These are phyloP conservation scores for Pyrenophora graminea DNA, from an alignment of 2,329 filamentous ascomycete species.

Conservation along the genomic window DNA sequence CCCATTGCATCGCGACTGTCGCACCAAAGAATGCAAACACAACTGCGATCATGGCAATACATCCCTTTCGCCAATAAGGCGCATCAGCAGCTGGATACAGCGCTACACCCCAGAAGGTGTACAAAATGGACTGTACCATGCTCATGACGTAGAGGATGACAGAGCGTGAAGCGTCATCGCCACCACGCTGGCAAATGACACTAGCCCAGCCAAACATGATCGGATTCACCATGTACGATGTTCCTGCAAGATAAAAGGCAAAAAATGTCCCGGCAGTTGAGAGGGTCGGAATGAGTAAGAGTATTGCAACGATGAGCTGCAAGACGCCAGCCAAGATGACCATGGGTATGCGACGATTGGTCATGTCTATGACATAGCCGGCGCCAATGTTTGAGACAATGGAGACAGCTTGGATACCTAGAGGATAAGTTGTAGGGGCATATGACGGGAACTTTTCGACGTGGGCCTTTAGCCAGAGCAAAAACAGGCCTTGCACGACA, in stretches of 20 bases:
- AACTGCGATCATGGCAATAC: constrained; percentile 44
- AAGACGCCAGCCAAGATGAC: constrained; percentile 39
- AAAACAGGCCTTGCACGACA: constrained; percentile 31
- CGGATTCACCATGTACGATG: constrained; percentile 49
- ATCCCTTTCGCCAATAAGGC: constrained; percentile 50
- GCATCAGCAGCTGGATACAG: constrained; percentile 51
- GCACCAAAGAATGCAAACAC: constrained; percentile 32
- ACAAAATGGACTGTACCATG: constrained; percentile 47
- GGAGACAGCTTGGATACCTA: constrained; percentile 61
- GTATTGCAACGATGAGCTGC: constrained; percentile 40
- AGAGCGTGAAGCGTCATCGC: constrained; percentile 50
- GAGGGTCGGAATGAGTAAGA: constrained; percentile 42
- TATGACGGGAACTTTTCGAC: constrained; percentile 40
- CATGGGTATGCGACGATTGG: constrained; percentile 44
- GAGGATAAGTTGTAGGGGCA: constrained; percentile 62
- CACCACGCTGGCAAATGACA: constrained; percentile 43
- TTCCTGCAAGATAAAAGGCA: constrained; percentile 47
- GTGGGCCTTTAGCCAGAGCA: constrained; percentile 33
- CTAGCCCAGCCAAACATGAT: constrained; percentile 49
- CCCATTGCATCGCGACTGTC: constrained; percentile 30
- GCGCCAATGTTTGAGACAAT: constrained; percentile 55
- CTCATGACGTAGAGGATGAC: constrained; percentile 51
- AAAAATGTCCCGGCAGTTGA: constrained; percentile 43
- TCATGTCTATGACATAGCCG: constrained; percentile 47
- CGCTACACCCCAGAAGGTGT: constrained; percentile 53